These are phyloP conservation scores for Globisporangium nagaii DNA, from an alignment of 352 stramenopile genomes.

Conservation along the genomic window DNA sequence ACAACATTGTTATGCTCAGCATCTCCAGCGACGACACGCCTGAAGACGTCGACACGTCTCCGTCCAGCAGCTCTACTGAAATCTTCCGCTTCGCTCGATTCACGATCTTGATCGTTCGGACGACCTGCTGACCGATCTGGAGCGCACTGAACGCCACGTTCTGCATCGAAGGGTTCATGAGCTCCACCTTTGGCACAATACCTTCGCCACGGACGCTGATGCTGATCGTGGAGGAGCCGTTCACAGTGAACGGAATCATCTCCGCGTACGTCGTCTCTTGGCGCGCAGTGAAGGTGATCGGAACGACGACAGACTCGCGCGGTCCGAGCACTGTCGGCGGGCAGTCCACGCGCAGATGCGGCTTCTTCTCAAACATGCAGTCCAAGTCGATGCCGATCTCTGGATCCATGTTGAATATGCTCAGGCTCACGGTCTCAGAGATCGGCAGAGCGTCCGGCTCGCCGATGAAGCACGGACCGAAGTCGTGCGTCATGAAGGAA, in stretches of 20 bases:
- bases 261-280: slow-evolving; percentile 83
- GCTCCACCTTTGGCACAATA: slow-evolving; percentile 76
- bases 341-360: slow-evolving; percentile 80
- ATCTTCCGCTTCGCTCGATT: slow-evolving; percentile 84
- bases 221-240: slow-evolving; percentile 77
- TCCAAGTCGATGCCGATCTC: slow-evolving; percentile 81
- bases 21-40: slow-evolving; percentile 27
- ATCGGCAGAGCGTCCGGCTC: slow-evolving; percentile 54
- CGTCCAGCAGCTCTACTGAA: slow-evolving; percentile 48
- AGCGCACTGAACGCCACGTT: slow-evolving; percentile 78
- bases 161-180: slow-evolving; percentile 85
- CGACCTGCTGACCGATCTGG: slow-evolving; percentile 71
- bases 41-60: neutral
- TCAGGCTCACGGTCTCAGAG: slow-evolving; percentile 50
- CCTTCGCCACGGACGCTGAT: slow-evolving; percentile 73
- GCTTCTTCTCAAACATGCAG: slow-evolving; percentile 87
- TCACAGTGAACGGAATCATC: slow-evolving; percentile 88
- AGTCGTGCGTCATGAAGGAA: slow-evolving; percentile 87
- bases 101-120: slow-evolving; percentile 70
- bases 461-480: slow-evolving; percentile 90
- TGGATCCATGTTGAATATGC: slow-evolving; percentile 86
- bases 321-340: slow-evolving; percentile 78
- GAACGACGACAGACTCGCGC: slow-evolving; percentile 66
- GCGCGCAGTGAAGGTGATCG: slow-evolving; percentile 84
- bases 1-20: slow-evolving; percentile 62